Base-by-base conservation (phyloP, 2,329 filamentous ascomycete species). In the Colletotrichum godetiae region DNA sequence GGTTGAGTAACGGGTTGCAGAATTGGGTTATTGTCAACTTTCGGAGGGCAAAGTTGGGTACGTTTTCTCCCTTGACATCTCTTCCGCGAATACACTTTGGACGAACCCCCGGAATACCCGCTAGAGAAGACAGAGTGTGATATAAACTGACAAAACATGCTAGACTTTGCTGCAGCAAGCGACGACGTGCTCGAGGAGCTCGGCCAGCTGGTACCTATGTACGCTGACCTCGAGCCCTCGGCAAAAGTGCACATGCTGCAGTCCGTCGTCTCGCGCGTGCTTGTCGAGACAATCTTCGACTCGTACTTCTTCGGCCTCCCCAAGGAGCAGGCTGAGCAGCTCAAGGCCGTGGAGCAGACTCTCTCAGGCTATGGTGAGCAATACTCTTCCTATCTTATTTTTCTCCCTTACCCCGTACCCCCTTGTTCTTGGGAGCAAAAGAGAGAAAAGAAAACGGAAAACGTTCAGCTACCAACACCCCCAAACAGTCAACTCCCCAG, bases 1-100 rank as follows among this genome's bases (percentile, higher is more conserved):
- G 88, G 70, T 80, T 94, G 59, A 89, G 89, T 24, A 92, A 94
- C 77, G 89, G 92, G 29, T 82, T 94, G 76, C 92, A 94, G 82
- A 94, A 94, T 77, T 95, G 92, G 92, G 89, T 92, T 4, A 91
- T 94, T 76, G 88, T 89, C 31, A 89, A 93, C 79, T 94, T 93
- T 76, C 87, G 92, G 64, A 89, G 88, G 74, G 86, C 88, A 13
- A 92, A 88, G 82, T 81, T 92, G 59, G 84, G 87, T 88, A 79
- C 76, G 85, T 80, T 57, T 57, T n/a, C 15, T n/a, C 64, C 1
- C 19, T 12, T 19, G 10, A 56, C 37, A 5, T 22, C 22, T 31
- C 13, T 19, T 12, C 31, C 24, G 24, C 8, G 13, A 42, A 42
- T 19, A 13, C 10, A 46, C n/a, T n/a, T 10, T 3, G 19, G 42